phyloP scores from a whole-genome alignment of 768 basidiomycete genomes.

The Kwoniella sp. region DNA sequence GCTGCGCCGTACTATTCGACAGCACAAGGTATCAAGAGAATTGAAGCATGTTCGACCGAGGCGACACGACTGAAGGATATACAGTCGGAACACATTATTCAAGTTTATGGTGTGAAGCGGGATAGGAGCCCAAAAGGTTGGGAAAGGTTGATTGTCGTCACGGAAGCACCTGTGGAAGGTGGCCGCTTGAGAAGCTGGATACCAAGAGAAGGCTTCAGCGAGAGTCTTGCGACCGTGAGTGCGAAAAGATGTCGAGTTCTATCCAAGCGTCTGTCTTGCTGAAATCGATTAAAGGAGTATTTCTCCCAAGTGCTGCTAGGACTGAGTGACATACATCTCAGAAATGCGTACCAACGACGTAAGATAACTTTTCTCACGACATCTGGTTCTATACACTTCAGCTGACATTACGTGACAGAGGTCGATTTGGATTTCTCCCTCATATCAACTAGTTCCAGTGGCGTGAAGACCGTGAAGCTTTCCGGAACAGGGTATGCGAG shows the following conservation, averaged over 20 bases:
- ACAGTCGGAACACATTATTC: constrained; percentile 34
- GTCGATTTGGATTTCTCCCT: constrained; percentile 43
- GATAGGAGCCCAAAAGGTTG: constrained; percentile 47
- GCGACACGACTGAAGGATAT: constrained; percentile 39
- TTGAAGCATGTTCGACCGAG: constrained; percentile 44
- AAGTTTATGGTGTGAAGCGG: constrained; percentile 43
- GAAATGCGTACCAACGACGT: constrained; percentile 44
- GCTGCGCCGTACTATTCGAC: constrained; percentile 42
- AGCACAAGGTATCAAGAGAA: constrained; percentile 40
- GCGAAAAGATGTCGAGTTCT: no score
- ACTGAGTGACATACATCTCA: constrained; percentile 43
- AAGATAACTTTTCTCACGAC: constrained; percentile 1
- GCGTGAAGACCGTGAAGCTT: constrained; percentile 69
- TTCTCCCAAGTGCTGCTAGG: constrained; percentile 43
- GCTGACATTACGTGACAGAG: constrained; percentile 9
- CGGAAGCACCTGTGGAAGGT: constrained; percentile 35
- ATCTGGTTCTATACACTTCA: background rate
- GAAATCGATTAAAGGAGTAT: constrained; percentile 28
- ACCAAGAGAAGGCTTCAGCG: constrained; percentile 38
- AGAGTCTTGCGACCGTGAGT: constrained; percentile 36
- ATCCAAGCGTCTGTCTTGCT: background rate
- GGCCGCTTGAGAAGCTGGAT: constrained; percentile 40
- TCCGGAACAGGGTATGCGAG: constrained; percentile 72
- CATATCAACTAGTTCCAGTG: constrained; percentile 54
- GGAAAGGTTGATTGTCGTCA: constrained; percentile 47